Percentiles rank a stretch among this genome's conserved stretches.
phyloP scores from a whole-genome alignment of 495 filamentous ascomycete species.

The Aspergillus cavernicola region DNA sequence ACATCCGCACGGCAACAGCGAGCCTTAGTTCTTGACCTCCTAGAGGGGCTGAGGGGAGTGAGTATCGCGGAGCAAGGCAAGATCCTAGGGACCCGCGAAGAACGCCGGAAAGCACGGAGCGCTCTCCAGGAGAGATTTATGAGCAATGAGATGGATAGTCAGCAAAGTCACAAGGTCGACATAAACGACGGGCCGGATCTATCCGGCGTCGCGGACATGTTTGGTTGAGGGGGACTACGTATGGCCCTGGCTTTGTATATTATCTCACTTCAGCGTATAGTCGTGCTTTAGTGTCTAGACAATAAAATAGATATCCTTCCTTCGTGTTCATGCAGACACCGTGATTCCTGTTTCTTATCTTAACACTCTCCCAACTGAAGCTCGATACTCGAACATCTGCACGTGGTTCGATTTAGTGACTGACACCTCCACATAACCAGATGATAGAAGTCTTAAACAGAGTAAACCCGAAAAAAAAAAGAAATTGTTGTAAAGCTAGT shows the following conservation, averaged over 20 bases:
- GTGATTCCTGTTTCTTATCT: neutral
- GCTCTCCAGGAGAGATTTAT: slow-evolving; percentile 56
- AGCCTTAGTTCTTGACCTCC: slow-evolving; percentile 77
- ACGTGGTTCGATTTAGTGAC: no score
- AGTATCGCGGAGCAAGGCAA: slow-evolving; percentile 92
- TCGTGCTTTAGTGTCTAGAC: slow-evolving; percentile 1
- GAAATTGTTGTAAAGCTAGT: slow-evolving; percentile 30
- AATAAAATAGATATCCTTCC: slow-evolving; percentile 12
- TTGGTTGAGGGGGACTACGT: slow-evolving; percentile 44
- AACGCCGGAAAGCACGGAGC: slow-evolving; percentile 48
- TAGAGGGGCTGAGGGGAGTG: slow-evolving; percentile 80
- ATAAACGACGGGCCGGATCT: slow-evolving; percentile 60
- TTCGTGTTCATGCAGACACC: neutral
- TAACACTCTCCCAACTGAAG: neutral
- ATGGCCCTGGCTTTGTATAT: slow-evolving; percentile 7
- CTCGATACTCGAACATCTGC: no score
- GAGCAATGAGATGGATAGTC: slow-evolving; percentile 44
- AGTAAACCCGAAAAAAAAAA: slow-evolving; percentile 14
- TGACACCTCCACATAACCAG: no score
- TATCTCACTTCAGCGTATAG: neutral
- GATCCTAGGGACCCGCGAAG: slow-evolving; percentile 52
- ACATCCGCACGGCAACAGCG: slow-evolving; percentile 71
- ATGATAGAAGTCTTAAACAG: no score
- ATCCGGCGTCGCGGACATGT: slow-evolving; percentile 65
- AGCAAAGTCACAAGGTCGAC: slow-evolving; percentile 42